Percentiles rank a stretch among this genome's conserved stretches.
Conservation (phyloP, 2,329 filamentous ascomycete genomes). For the Cladophialophora carrionii region DNA sequence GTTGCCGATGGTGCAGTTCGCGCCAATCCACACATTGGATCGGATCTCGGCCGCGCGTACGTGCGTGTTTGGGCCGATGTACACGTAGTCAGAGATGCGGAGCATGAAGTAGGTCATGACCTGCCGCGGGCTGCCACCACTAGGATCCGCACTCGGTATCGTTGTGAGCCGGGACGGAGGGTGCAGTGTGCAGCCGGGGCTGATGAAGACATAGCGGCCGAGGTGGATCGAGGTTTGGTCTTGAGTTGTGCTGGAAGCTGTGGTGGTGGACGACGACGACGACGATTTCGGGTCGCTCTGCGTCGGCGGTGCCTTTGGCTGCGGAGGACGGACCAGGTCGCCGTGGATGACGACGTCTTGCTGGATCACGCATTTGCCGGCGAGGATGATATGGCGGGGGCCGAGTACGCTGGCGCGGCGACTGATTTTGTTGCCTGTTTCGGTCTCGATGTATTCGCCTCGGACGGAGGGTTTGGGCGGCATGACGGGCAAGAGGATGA, state of each 20-base stretch:
- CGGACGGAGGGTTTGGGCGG: slow-evolving; percentile 72
- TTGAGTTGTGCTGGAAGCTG: slow-evolving; percentile 21
- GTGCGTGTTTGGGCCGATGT: slow-evolving; percentile 73
- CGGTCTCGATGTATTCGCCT: slow-evolving; percentile 96
- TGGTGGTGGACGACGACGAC: slow-evolving; percentile 35
- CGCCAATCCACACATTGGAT: slow-evolving; percentile 83
- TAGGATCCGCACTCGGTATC: slow-evolving; percentile 52
- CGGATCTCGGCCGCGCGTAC: slow-evolving; percentile 83
- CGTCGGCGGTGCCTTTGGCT: slow-evolving; percentile 44
- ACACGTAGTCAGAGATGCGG: slow-evolving; percentile 92
- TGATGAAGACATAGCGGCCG: slow-evolving; percentile 88
- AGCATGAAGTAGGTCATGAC: slow-evolving; percentile 81
- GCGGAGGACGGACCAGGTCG: slow-evolving; percentile 70
- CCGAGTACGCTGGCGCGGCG: slow-evolving; percentile 89
- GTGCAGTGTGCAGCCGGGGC: slow-evolving; percentile 73
- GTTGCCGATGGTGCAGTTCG: slow-evolving; percentile 74
- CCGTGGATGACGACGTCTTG: slow-evolving; percentile 92
- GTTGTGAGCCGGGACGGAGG: slow-evolving; percentile 83
- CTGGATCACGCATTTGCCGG: slow-evolving; percentile 94
- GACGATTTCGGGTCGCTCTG: slow-evolving; percentile 44
- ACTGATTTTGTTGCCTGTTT: slow-evolving; percentile 97
- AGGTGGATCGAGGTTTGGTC: slow-evolving; percentile 69
- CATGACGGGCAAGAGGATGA: slow-evolving; percentile 54
- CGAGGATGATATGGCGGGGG: slow-evolving; percentile 96
- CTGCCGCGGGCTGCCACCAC: slow-evolving; percentile 12